Conservation (phyloP, 768 basidiomycete species). For the Sistotremastrum suecicum region DNA sequence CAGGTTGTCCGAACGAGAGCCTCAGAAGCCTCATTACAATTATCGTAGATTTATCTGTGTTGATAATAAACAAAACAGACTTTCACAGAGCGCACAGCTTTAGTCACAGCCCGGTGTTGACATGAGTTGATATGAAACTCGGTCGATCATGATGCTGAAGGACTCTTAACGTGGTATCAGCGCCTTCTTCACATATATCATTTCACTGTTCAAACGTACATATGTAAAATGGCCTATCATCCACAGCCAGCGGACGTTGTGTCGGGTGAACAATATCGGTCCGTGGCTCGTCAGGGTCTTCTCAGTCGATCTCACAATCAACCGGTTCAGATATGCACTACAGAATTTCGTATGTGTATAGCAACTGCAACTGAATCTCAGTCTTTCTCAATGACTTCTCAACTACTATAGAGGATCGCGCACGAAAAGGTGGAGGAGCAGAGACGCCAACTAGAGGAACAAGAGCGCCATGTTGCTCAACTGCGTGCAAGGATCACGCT, state of each 20-base stretch:
- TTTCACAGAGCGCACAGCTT: too few species aligned
- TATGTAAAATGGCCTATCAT: too few species aligned
- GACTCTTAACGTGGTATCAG: too few species aligned
- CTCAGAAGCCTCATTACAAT: too few species aligned
- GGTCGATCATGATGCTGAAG: too few species aligned
- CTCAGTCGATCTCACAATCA: not conserved
- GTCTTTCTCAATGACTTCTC: not conserved
- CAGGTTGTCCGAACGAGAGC: too few species aligned
- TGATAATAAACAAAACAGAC: too few species aligned
- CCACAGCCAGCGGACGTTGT: slow-evolving; percentile 15
- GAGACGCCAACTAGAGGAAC: slow-evolving; percentile 62
- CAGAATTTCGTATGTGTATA: slow-evolving; percentile 48
- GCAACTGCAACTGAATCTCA: not conserved
- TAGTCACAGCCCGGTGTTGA: too few species aligned
- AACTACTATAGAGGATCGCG: slow-evolving; percentile 48
- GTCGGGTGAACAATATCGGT: slow-evolving; percentile 52
- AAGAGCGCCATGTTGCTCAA: slow-evolving; percentile 68
- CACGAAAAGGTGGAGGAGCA: slow-evolving; percentile 85
- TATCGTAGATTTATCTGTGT: too few species aligned
- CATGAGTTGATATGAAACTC: too few species aligned
- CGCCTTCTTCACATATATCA: too few species aligned
- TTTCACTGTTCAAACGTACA: too few species aligned
- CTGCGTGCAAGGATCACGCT: slow-evolving; percentile 56
- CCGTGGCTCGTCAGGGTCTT: not conserved
- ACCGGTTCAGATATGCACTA: slow-evolving; percentile 39